Percentiles rank a stretch among this genome's conserved stretches.
Evolutionary conservation across 2,329 filamentous ascomycete species (phyloP).

Genomic region (Microascus cirrosus): DNA sequence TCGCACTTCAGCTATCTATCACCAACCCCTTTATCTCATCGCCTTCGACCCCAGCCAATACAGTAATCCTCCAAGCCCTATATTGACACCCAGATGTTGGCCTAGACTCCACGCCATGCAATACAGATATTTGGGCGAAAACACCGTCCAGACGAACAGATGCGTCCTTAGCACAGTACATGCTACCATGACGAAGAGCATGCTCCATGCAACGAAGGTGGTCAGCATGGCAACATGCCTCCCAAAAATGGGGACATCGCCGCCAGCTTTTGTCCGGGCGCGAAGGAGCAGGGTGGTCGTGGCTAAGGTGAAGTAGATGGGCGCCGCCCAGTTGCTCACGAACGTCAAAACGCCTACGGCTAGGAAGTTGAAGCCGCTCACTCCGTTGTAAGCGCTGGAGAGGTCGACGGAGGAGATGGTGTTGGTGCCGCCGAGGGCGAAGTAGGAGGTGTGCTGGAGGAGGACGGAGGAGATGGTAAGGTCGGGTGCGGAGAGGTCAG

Average conservation of each 20-base stretch:
- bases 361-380: conserved; percentile 68
- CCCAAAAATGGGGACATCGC: conserved; percentile 20
- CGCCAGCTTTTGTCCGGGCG: conserved; percentile 12
- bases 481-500: conserved; percentile 40
- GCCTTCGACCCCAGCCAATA: conserved; percentile 35
- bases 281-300: conserved; percentile 47
- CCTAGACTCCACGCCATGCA: conserved; percentile 78
- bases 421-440: conserved; percentile 83
- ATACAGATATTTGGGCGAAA: conserved; percentile 93
- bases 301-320: conserved; percentile 74
- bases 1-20: background rate
- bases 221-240: conserved; percentile 56
- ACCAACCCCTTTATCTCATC: background rate
- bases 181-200: conserved; percentile 73
- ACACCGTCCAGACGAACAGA: conserved; percentile 97
- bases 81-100: conserved; percentile 67
- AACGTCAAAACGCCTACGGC: conserved; percentile 79
- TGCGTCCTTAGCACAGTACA: conserved; percentile 78
- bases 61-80: conserved; percentile 48
- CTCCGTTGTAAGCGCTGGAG: conserved; percentile 88
- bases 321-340: conserved; percentile 80
- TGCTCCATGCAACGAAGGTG: conserved; percentile 53
- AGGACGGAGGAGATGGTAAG: conserved; percentile 62
- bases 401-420: conserved; percentile 93
- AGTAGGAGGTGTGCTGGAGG: conserved; percentile 75